Conservation (phyloP, 179 eudicot genomes). For the Beta corolliflora region DNA sequence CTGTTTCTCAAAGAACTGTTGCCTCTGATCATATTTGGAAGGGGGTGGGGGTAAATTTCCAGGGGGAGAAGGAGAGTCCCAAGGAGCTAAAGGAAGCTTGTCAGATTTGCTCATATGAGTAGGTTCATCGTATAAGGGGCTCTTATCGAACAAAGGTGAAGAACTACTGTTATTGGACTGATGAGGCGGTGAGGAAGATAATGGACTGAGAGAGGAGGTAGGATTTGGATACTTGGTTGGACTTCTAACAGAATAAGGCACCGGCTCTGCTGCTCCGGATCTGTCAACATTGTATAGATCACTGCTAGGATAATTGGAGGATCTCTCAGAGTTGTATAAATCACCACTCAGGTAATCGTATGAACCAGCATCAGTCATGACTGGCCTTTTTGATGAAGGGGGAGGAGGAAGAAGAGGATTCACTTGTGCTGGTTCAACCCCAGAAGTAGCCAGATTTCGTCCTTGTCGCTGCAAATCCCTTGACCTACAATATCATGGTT, state of each 20-base stretch:
- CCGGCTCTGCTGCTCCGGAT: conserved; percentile 40
- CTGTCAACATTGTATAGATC: conserved; percentile 44
- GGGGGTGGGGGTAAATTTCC: conserved; percentile 79
- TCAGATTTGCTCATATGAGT: conserved; percentile 45
- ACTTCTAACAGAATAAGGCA: conserved; percentile 32
- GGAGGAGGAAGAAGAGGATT: conserved; percentile 80
- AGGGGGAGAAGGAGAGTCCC: conserved; percentile 49
- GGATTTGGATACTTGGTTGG: conserved; percentile 37
- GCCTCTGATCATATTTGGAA: conserved; percentile 68
- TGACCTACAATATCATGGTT: conserved; percentile 49
- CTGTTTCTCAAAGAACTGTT: conserved; percentile 70
- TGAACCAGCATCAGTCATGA: conserved; percentile 34
- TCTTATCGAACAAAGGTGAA: conserved; percentile 49
- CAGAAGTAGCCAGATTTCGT: conserved; percentile 32
- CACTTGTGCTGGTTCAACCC: conserved; percentile 35
- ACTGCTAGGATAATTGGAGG: conserved; percentile 56
- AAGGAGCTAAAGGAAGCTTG: conserved; percentile 56
- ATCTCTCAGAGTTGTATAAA: conserved; percentile 42
- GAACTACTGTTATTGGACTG: conserved; percentile 50
- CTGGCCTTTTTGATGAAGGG: conserved; percentile 66
- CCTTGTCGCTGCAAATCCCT: conserved; percentile 62
- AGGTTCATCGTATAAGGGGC: conserved; percentile 42
- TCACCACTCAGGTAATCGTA: conserved; percentile 87
- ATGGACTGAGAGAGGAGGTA: conserved; percentile 34
- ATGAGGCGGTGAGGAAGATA: conserved; percentile 50